phyloP scores from a whole-genome alignment of 2,329 filamentous ascomycete genomes.

The Zymoseptoria ardabiliae region DNA sequence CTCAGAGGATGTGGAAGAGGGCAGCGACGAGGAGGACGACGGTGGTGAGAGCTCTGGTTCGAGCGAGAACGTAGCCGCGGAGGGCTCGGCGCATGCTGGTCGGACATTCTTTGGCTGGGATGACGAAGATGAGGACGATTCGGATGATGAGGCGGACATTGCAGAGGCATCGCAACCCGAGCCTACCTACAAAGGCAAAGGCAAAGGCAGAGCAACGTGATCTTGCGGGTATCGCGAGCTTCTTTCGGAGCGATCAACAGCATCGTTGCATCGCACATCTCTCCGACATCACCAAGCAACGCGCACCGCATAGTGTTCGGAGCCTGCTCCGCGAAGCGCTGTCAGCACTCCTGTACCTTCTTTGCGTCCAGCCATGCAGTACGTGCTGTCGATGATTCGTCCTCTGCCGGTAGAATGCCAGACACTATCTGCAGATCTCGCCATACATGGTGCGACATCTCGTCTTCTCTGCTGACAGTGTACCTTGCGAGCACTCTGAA shows the following conservation, averaged over 20 bases:
- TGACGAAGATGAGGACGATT: constrained; percentile 55
- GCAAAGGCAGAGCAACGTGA: constrained; percentile 31
- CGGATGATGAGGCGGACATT: constrained; percentile 41
- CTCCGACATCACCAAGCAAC: background rate
- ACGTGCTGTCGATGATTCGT: background rate
- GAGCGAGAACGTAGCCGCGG: constrained; percentile 25
- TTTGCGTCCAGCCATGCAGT: background rate
- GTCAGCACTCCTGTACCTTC: background rate
- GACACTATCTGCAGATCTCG: too few species aligned
- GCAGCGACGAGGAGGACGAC: constrained; percentile 31
- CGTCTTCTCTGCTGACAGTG: too few species aligned
- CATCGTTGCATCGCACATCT: background rate
- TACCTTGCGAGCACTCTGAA: too few species aligned
- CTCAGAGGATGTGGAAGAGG: constrained; percentile 38
- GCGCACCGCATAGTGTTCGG: background rate
- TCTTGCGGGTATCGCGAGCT: background rate
- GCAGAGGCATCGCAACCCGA: constrained; percentile 10
- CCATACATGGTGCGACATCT: too few species aligned
- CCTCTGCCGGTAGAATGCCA: background rate
- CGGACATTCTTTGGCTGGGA: constrained; percentile 67
- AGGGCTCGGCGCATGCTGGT: constrained; percentile 33
- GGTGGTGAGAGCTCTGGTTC: constrained; percentile 25
- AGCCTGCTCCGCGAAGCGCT: background rate
- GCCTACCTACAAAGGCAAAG: constrained; percentile 35
- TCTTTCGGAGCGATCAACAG: background rate